A percentile compares a stretch with the other conserved stretches of the same genome.
These are phyloP conservation scores for Leishmania tarentolae DNA, from an alignment of 208 protist species.

Conservation along the genomic window DNA sequence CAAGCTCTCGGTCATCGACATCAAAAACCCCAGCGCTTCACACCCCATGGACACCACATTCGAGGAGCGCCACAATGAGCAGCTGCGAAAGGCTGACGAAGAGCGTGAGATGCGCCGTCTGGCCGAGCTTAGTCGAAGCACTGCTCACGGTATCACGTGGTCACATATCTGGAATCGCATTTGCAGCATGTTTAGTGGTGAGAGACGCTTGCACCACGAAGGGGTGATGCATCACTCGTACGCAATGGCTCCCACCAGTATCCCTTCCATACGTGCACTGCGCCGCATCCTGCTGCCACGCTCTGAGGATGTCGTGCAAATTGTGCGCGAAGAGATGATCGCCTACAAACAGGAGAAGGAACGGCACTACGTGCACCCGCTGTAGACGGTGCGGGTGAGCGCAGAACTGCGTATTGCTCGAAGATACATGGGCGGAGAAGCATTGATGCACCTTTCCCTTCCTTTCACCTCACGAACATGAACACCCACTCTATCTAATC, in stretches of 20 bases:
- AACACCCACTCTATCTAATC: background rate
- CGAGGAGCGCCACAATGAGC: conserved; percentile 37
- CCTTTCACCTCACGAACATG: background rate
- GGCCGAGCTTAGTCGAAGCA: conserved; percentile 2
- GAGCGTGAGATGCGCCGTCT: conserved; percentile 48
- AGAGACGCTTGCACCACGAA: conserved; percentile 28
- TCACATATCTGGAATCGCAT: conserved; percentile 41
- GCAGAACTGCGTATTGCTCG: background rate
- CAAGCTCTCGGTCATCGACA: conserved; percentile 9
- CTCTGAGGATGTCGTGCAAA: conserved; percentile 84
- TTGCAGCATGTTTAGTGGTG: conserved; percentile 46
- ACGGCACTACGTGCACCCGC: conserved; percentile 13
- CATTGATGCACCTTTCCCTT: background rate
- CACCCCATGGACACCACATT: conserved; percentile 87
- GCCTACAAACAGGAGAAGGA: conserved; percentile 71
- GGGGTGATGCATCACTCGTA: conserved; percentile 73
- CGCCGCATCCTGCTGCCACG: conserved; percentile 78
- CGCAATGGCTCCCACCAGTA: conserved; percentile 73
- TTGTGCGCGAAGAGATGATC: conserved; percentile 88
- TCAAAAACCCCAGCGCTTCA: conserved; percentile 5
- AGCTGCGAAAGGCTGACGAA: conserved; percentile 29
- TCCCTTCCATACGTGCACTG: conserved; percentile 60
- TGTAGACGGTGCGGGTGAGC: background rate
- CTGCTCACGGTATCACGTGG: background rate
- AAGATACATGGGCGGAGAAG: background rate